These are phyloP conservation scores for Ogataea haglerorum DNA, from an alignment of 805 yeast species.

Conservation along the genomic window DNA sequence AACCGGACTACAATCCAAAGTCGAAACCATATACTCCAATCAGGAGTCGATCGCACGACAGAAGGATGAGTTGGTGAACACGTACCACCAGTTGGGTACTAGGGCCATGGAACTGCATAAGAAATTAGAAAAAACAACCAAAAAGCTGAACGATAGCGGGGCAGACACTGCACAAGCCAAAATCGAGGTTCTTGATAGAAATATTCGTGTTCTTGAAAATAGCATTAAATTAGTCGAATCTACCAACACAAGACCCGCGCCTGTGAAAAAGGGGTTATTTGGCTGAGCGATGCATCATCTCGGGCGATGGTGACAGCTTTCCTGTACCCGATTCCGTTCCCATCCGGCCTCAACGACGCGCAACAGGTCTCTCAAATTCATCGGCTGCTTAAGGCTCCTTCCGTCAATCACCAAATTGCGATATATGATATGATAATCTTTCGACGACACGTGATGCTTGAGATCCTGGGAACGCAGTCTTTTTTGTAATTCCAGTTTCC, in stretches of 20 bases:
- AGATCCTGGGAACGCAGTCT: constrained; percentile 25
- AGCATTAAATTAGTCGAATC: constrained; percentile 40
- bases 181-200: constrained; percentile 70
- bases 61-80: constrained; percentile 13
- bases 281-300: constrained; percentile 10
- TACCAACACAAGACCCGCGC: constrained; percentile 19
- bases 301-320: constrained; percentile 4
- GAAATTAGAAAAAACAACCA: constrained; percentile 16
- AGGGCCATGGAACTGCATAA: constrained; percentile 12
- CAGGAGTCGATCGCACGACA: constrained; percentile 27
- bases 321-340: constrained; percentile 65
- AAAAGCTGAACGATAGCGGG: constrained; percentile 14
- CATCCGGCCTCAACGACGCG: constrained; percentile 80
- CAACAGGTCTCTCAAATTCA: constrained; percentile 72
- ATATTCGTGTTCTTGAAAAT: constrained; percentile 65
- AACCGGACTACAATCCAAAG: constrained; percentile 23
- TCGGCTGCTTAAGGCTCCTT: constrained; percentile 60
- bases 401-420: constrained; percentile 66
- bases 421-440: constrained; percentile 61
- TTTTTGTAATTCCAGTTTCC: constrained; percentile 23
- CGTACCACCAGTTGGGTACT: constrained; percentile 12
- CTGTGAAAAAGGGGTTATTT: constrained; percentile 18
- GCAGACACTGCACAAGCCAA: constrained; percentile 41
- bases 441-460: constrained; percentile 36
- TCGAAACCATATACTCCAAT: constrained; percentile 31